phyloP scores from a whole-genome alignment of 2,329 filamentous ascomycete genomes.

The Fulvia fulva region DNA sequence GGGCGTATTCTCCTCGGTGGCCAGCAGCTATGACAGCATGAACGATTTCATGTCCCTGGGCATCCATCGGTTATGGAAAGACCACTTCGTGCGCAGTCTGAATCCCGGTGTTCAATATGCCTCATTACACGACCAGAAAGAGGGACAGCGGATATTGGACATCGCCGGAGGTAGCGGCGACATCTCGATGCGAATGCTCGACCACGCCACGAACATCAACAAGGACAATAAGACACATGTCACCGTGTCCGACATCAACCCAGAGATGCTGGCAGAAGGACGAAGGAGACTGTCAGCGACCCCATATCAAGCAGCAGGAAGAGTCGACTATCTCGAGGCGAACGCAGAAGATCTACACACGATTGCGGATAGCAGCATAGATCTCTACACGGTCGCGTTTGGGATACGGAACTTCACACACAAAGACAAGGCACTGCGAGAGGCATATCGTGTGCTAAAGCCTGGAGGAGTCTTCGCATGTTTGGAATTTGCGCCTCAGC shows the following conservation, averaged over 20 bases:
- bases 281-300: slow-evolving; percentile 68
- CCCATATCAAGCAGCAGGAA: slow-evolving; percentile 52
- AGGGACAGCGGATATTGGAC: slow-evolving; percentile 76
- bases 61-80: slow-evolving; percentile 95
- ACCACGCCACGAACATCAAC: slow-evolving; percentile 78
- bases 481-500: slow-evolving; percentile 82
- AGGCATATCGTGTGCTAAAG: slow-evolving; percentile 84
- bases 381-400: slow-evolving; percentile 96
- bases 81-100: slow-evolving; percentile 87
- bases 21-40: slow-evolving; percentile 93
- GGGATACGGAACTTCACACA: slow-evolving; percentile 97
- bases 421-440: slow-evolving; percentile 74
- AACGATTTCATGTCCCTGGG: slow-evolving; percentile 99
- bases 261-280: slow-evolving; percentile 87
- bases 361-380: slow-evolving; percentile 68
- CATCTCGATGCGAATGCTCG: slow-evolving; percentile 93
- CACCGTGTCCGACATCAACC: slow-evolving; percentile 93
- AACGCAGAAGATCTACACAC: slow-evolving; percentile 74
- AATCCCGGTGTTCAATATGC: slow-evolving; percentile 67
- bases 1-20: slow-evolving; percentile 90
- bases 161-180: slow-evolving; percentile 96
- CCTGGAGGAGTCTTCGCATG: slow-evolving; percentile 96
- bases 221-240: slow-evolving; percentile 75
- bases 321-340: slow-evolving; percentile 75
- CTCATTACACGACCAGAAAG: slow-evolving; percentile 30